Percentiles rank a stretch among this genome's conserved stretches.
Evolutionary conservation across 345 rosid species (phyloP).

Genomic region (Gossypium rotundifolium): DNA sequence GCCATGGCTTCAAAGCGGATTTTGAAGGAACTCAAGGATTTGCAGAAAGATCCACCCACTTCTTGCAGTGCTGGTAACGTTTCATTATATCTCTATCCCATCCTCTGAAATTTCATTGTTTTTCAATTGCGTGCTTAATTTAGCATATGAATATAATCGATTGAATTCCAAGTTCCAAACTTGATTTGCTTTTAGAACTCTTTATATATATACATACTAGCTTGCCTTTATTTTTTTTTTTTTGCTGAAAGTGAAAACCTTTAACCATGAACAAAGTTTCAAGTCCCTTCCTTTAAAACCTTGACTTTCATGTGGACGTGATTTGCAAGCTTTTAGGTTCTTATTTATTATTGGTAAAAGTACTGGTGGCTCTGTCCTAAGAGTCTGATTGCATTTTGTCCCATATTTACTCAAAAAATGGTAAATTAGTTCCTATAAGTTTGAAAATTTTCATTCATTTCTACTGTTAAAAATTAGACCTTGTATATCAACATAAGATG

Average conservation of each 20-base stretch:
- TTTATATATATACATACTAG: neutral
- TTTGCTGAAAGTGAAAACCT: no score
- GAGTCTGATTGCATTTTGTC: no score
- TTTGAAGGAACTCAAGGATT: conserved; percentile 43
- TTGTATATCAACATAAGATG: no score
- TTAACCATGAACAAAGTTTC: neutral
- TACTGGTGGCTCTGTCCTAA: no score
- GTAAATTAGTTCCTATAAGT: no score
- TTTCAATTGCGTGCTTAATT: neutral
- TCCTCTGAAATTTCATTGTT: neutral
- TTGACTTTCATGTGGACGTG: neutral
- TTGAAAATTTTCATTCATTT: no score
- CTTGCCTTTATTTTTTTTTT: neutral
- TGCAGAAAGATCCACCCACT: conserved; percentile 44
- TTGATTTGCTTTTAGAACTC: neutral
- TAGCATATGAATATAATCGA: neutral
- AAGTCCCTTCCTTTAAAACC: neutral
- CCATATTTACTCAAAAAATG: no score
- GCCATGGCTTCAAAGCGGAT: conserved; percentile 44
- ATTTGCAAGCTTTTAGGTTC: neutral
- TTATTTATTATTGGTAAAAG: no score
- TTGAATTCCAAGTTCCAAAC: neutral
- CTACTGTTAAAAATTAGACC: no score
- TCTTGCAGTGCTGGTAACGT: conserved; percentile 42
- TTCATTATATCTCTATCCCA: neutral